Conservation (phyloP, 176 grass and related monocot genomes). For the Hordeum vulgare region DNA sequence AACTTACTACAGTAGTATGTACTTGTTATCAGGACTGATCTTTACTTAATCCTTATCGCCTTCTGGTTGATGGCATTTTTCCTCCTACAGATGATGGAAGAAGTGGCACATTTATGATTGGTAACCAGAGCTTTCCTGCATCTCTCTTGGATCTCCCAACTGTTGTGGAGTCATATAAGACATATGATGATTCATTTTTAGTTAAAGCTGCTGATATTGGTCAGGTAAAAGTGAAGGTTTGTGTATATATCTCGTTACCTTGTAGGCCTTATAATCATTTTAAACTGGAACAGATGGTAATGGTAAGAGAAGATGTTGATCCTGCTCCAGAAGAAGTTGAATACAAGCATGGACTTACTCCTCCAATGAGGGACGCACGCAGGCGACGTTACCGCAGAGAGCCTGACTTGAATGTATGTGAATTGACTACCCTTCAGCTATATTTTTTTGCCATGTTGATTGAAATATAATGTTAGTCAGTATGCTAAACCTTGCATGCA, state of each 20-base stretch:
- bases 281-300: conserved; percentile 61
- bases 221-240: conserved; percentile 45
- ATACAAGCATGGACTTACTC: conserved; percentile 89
- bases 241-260: background rate
- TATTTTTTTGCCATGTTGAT: conserved; percentile 1
- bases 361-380: conserved; percentile 85
- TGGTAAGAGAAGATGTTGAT: conserved; percentile 76
- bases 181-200: conserved; percentile 81
- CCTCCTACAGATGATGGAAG: conserved; percentile 73
- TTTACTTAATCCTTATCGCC: background rate
- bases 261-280: conserved; percentile 7
- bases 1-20: background rate
- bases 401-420: conserved; percentile 71
- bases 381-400: conserved; percentile 77
- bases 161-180: conserved; percentile 84
- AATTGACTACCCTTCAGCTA: conserved; percentile 10
- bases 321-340: conserved; percentile 83
- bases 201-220: conserved; percentile 92
- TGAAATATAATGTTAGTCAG: background rate
- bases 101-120: conserved; percentile 89
- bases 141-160: conserved; percentile 85
- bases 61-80: conserved; percentile 20
- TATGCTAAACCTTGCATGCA: conserved; percentile 9
- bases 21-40: background rate
- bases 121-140: conserved; percentile 60